Evolutionary conservation across 495 filamentous ascomycete genomes (phyloP).

Genomic region (Aspergillus leporis): DNA sequence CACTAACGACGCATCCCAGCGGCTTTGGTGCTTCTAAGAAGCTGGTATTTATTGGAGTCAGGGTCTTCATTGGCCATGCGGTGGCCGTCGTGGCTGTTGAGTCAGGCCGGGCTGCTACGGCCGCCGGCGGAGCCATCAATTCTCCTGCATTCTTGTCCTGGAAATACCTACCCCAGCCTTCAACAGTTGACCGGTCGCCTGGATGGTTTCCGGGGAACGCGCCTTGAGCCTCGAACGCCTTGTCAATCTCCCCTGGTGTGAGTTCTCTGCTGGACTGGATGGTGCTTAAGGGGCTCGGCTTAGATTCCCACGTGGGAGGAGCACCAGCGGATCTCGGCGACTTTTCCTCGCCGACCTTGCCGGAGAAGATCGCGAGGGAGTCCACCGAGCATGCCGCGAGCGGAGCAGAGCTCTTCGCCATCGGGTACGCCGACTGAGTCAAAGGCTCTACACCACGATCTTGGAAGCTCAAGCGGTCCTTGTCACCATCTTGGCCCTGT

Average conservation of each 20-base stretch:
- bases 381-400: constrained; percentile 48
- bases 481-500: constrained; percentile 57
- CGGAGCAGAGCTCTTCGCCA: constrained; percentile 44
- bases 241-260: constrained; percentile 23
- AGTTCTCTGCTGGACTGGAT: constrained; percentile 34
- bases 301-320: constrained; percentile 26
- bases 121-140: constrained; percentile 27
- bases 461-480: constrained; percentile 62
- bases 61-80: constrained; percentile 39
- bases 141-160: constrained; percentile 51
- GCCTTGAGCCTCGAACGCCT: constrained; percentile 21
- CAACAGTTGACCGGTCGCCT: constrained; percentile 52
- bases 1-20: constrained; percentile 57
- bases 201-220: constrained; percentile 21
- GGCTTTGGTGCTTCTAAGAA: constrained; percentile 44
- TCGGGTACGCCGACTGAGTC: constrained; percentile 43
- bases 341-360: constrained; percentile 40
- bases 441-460: constrained; percentile 60
- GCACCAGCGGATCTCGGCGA: constrained; percentile 29
- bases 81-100: constrained; percentile 42
- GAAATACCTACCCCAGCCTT: constrained; percentile 64
- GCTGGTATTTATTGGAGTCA: constrained; percentile 36
- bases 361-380: constrained; percentile 46
- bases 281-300: constrained; percentile 35
- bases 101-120: constrained; percentile 9